Evolutionary conservation across 1,284 basidiomycete genomes (phyloP).

Genomic region (Pyrrhoderma noxium): DNA sequence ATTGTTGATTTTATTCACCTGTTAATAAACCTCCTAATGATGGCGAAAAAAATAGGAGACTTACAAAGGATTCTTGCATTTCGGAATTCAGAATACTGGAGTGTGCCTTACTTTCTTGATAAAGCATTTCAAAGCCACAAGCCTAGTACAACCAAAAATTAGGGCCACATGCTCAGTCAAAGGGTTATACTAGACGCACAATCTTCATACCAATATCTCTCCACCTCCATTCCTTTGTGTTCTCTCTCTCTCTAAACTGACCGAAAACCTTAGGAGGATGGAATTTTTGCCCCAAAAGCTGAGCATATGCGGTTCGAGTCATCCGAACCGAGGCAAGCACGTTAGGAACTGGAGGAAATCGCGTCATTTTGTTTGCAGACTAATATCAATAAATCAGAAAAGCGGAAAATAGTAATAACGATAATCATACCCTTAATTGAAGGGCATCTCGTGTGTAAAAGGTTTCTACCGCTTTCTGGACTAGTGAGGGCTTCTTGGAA

Average conservation of each 20-base stretch:
- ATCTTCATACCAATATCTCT: conserved; percentile 88
- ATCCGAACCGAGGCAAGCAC: conserved; percentile 59
- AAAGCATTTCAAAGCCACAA: conserved; percentile 93
- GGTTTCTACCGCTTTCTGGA: conserved; percentile 81
- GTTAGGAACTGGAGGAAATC: conserved; percentile 71
- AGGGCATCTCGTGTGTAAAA: conserved; percentile 91
- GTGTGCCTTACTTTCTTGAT: conserved; percentile 66
- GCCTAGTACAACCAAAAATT: conserved; percentile 42
- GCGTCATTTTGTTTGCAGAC: conserved; percentile 80
- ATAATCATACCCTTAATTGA: conserved; percentile 67
- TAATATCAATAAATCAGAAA: conserved; percentile 27
- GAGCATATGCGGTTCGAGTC: conserved; percentile 90
- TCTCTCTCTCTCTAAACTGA: conserved; percentile 57
- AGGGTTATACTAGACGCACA: conserved; percentile 34
- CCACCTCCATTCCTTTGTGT: conserved; percentile 61
- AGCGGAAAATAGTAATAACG: background rate
- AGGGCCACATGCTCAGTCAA: background rate
- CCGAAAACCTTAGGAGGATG: conserved; percentile 89
- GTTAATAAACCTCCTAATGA: background rate
- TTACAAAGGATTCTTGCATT: conserved; percentile 40
- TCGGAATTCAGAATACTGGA: conserved; percentile 35
- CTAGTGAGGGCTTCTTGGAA: conserved; percentile 53
- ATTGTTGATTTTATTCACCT: conserved; percentile 34
- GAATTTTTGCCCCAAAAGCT: conserved; percentile 85
- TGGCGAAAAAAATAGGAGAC: conserved; percentile 20